Evolutionary conservation across 2,329 filamentous ascomycete species (phyloP), one percentile per base, ranked within the genome.

Genomic region (Teratosphaeria nubilosa): DNA sequence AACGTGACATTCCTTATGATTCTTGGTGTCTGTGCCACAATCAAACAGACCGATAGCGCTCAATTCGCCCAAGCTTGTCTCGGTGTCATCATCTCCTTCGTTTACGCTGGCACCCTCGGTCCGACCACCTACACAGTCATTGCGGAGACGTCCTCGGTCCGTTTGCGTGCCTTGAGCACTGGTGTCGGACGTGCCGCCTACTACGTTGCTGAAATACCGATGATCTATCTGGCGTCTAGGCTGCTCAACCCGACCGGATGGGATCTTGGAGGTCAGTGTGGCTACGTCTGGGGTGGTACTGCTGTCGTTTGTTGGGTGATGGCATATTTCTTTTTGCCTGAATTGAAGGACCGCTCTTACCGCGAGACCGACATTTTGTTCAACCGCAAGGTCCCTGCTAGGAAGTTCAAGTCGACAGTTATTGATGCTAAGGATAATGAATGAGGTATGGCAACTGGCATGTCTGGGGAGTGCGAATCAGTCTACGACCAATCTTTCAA

Each of bases 241-340:
- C 56, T 69, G 60, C 58, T 68, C 51, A 65, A 67, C 53, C 64
- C 64, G 2, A 66, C 69, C 1, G 66, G 66, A 1, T 75, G 72
- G 72, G 68, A 73, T 55, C 51, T 66, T 20, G 61, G 55, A n/a
- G 76, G 76, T 34, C 78, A 78, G 69, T 78, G 75, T 58, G 77
- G 76, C 1, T 78, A 75, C 58, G 72, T 79, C n/a, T 79, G 76
- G 77, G 77, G 73, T 1, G 66, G 72, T 1, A 78, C 76, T 5
- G 74, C 74, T 4, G 27, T 67, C 3, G 68, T 78, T 10, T 77
- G 74, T 63, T 75, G 70, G 67, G 53, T 77, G 5, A 63, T 66
- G 62, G 75, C 75, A 1, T 77, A 70, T 65, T 78, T 77, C 66
- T 70, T 67, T 60, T 66, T 78, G 25, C 77, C 76, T 11, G 76